These are phyloP conservation scores for Panicum miliaceum DNA, from an alignment of 176 grass and related monocot species.

Conservation along the genomic window DNA sequence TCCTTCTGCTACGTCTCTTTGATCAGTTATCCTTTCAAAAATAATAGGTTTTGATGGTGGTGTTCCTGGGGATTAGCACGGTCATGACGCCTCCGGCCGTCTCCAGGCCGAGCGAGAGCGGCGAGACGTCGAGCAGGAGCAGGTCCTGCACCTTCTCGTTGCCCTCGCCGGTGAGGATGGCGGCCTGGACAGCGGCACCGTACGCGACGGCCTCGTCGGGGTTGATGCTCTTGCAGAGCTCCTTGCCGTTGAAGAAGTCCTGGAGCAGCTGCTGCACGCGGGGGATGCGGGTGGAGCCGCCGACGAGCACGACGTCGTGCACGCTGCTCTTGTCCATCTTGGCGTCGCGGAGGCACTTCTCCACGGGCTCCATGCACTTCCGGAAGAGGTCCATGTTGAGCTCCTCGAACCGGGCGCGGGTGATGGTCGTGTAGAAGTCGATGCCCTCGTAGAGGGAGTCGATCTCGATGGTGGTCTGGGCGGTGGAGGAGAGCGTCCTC, in stretches of 20 bases:
- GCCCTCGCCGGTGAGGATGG: conserved; percentile 87
- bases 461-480: conserved; percentile 93
- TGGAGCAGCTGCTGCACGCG: conserved; percentile 88
- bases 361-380: conserved; percentile 91
- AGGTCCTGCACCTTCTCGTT: conserved; percentile 90
- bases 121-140: conserved; percentile 76
- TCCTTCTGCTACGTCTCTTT: too few relatives aligned
- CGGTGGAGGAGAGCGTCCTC: conserved; percentile 86
- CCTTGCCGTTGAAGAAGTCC: conserved; percentile 98
- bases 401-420: conserved; percentile 88
- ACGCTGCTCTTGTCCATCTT: conserved; percentile 96
- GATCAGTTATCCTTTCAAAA: too few relatives aligned
- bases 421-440: conserved; percentile 96
- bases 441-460: conserved; percentile 88
- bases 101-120: conserved; percentile 75
- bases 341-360: conserved; percentile 93
- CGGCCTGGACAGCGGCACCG: conserved; percentile 85
- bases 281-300: conserved; percentile 89
- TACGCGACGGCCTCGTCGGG: conserved; percentile 98
- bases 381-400: conserved; percentile 98
- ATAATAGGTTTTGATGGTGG: conserved; percentile 80
- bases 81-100: conserved; percentile 88
- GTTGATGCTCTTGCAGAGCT: conserved; percentile 99
- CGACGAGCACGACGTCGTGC: conserved; percentile 87
- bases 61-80: conserved; percentile 81